A percentile compares a stretch with the other conserved stretches of the same genome.
phyloP scores from a whole-genome alignment of 768 basidiomycete species.

The Lactifluus pinguis region DNA sequence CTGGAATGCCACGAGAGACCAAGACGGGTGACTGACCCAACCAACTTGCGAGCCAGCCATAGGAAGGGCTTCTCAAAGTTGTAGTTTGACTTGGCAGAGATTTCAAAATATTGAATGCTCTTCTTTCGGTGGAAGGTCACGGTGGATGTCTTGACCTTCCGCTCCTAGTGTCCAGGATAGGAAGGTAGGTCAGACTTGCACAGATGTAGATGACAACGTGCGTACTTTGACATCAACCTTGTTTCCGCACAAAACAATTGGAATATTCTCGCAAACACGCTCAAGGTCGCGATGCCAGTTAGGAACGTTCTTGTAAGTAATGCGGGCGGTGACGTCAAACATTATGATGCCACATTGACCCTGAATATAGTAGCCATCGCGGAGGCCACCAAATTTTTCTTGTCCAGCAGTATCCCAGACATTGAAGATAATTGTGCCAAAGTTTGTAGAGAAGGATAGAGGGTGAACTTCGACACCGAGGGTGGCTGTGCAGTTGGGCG shows the following conservation, averaged over 20 bases:
- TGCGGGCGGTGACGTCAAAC: slow-evolving; percentile 99
- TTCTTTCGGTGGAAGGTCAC: slow-evolving; percentile 99
- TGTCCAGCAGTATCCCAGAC: slow-evolving; percentile 99
- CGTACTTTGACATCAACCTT: slow-evolving; percentile 98
- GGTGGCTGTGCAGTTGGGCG: slow-evolving; percentile 54
- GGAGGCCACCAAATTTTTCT: slow-evolving; percentile 99
- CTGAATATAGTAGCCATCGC: slow-evolving; percentile 94
- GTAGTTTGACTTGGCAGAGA: slow-evolving; percentile 99
- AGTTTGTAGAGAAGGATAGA: slow-evolving; percentile 93
- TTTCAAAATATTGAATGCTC: slow-evolving; percentile 99
- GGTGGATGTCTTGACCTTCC: slow-evolving; percentile 97
- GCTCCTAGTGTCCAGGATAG: slow-evolving; percentile 53
- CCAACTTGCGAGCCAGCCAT: slow-evolving; percentile 96
- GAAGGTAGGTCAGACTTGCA: neutral
- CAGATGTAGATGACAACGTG: neutral
- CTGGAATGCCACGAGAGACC: no score
- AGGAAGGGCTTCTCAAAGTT: slow-evolving; percentile 99
- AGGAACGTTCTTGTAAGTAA: slow-evolving; percentile 99
- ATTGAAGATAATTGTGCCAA: slow-evolving; percentile 98
- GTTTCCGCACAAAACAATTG: slow-evolving; percentile 98
- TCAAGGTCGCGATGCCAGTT: slow-evolving; percentile 99
- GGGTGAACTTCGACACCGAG: slow-evolving; percentile 99
- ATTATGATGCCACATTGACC: slow-evolving; percentile 99
- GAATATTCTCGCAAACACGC: slow-evolving; percentile 99
- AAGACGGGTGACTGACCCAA: slow-evolving; percentile 54